phyloP scores from a whole-genome alignment of 192 early-diverging fungal genomes.

The Rhizophagus clarus region DNA sequence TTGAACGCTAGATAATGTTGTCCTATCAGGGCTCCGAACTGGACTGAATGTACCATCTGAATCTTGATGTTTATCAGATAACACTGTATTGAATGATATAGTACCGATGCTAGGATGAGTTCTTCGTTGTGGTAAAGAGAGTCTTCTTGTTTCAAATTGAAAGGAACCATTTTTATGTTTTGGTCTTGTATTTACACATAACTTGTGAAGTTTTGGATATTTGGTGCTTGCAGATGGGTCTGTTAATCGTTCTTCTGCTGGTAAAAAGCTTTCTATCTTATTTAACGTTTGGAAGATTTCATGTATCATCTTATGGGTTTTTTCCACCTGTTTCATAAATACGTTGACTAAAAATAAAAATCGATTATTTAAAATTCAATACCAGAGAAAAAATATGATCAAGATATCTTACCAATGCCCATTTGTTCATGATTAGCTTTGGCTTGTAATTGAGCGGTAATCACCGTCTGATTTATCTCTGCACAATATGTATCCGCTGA shows the following conservation, averaged over 20 bases:
- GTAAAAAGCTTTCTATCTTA: conserved; percentile 23
- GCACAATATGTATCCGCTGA: conserved; percentile 26
- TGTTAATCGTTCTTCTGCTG: neutral
- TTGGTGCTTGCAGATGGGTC: neutral
- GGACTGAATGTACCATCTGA: neutral
- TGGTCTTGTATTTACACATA: conserved; percentile 16
- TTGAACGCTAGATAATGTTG: too few relatives aligned
- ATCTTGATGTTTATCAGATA: conserved; percentile 27
- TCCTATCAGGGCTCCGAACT: neutral
- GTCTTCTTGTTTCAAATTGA: conserved; percentile 14
- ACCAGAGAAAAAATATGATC: neutral
- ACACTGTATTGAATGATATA: conserved; percentile 17
- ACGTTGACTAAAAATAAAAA: conserved; percentile 17
- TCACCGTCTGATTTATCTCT: conserved; percentile 24
- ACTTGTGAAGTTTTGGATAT: conserved; percentile 23
- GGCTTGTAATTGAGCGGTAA: conserved; percentile 22
- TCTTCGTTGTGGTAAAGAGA: conserved; percentile 12
- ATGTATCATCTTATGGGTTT: conserved; percentile 20
- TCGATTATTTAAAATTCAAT: neutral
- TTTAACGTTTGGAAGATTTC: conserved; percentile 27
- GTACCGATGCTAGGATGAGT: neutral
- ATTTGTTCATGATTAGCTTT: conserved; percentile 27
- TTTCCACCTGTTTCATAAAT: conserved; percentile 32
- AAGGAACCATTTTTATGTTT: neutral
- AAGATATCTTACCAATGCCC: conserved; percentile 2